These are phyloP conservation scores for Cucurbita pepo DNA, from an alignment of 306 rosid genomes.

Conservation along the genomic window DNA sequence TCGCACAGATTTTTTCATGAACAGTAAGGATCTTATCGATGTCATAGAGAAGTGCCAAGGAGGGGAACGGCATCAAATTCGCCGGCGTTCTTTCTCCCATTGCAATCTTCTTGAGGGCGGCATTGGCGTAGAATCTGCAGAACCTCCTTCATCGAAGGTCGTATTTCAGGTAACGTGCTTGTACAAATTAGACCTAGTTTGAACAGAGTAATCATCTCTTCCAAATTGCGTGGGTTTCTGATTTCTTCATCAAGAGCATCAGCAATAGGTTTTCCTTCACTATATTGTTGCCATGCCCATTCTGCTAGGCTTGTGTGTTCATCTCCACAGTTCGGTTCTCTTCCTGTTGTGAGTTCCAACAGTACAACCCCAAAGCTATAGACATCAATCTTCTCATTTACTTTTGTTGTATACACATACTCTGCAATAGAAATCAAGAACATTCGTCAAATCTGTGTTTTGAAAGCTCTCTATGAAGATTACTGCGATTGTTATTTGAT, in stretches of 20 bases:
- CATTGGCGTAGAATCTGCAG: constrained; percentile 42
- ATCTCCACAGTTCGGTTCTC: constrained; percentile 29
- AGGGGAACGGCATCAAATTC: constrained; percentile 49
- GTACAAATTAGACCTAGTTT: constrained; percentile 77
- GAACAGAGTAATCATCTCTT: constrained; percentile 43
- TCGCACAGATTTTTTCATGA: too few species aligned
- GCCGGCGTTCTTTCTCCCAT: constrained; percentile 15
- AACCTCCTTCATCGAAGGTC: constrained; percentile 61
- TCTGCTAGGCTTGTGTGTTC: constrained; percentile 49
- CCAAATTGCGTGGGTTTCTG: constrained; percentile 26
- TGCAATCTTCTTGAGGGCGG: constrained; percentile 14
- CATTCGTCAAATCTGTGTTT: constrained; percentile 3
- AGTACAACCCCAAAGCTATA: constrained; percentile 84
- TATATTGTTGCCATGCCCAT: constrained; percentile 51
- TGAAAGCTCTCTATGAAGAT: not conserved
- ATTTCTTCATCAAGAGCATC: constrained; percentile 46
- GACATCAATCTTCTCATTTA: constrained; percentile 63
- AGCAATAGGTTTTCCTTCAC: constrained; percentile 29
- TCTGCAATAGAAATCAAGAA: constrained; percentile 27
- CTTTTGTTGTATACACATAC: constrained; percentile 49
- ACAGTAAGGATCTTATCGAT: constrained; percentile 7
- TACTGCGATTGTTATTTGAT: not conserved
- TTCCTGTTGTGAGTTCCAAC: constrained; percentile 68
- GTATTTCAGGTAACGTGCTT: constrained; percentile 32
- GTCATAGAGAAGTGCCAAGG: constrained; percentile 29